Base-by-base conservation (phyloP, 352 stramenopile species). In the Achlya hypogyna region DNA sequence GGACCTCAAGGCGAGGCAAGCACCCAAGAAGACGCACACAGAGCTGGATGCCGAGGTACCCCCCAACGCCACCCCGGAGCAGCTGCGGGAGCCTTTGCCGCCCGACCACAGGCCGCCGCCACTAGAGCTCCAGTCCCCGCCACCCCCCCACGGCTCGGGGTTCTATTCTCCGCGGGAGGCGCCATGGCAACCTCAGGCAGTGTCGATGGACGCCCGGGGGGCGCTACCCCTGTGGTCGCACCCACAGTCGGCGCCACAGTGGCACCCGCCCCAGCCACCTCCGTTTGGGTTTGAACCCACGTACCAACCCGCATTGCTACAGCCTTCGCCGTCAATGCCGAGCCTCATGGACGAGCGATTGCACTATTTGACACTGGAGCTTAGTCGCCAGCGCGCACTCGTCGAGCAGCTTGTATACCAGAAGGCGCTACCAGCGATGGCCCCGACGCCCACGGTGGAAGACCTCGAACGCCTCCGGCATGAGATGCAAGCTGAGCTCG, bases 401-500 rank as follows among this genome's bases (percentile, higher is more conserved):
- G 60, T 67, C 5, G 60, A 67, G 60, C 60, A 67, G 23, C 34
- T 67, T 3, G 60, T 67, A 5, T 42, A 52, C 42, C 54, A 63
- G 29, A 56, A 56, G 25, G 25, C 25, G 31, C 49, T n/a, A 16
- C 25, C 2, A 16, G 10, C 25, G 25, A 10, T 16, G 12, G 31
- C 54, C 12, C 28, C 47, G 22, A 6, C 23, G 12, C 60, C 60
- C 0, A 67, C 60, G 9, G 42, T 40, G 0, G 42, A 67, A 12
- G 60, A 67, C 60, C 49, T 67, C 20, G 60, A 67, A 20, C 20
- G 29, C n/a, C 42, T 67, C 16, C 60, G 60, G 0, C 28, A 25
- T 12, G 60, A 67, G 22, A 67, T 67, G 60, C 60, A 67, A 45
- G 47, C 20, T 22, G 60, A 67, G 42, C 60, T 67, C 28, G 60